Base-by-base conservation (phyloP, 345 rosid genomes). In the Salix caprea region DNA sequence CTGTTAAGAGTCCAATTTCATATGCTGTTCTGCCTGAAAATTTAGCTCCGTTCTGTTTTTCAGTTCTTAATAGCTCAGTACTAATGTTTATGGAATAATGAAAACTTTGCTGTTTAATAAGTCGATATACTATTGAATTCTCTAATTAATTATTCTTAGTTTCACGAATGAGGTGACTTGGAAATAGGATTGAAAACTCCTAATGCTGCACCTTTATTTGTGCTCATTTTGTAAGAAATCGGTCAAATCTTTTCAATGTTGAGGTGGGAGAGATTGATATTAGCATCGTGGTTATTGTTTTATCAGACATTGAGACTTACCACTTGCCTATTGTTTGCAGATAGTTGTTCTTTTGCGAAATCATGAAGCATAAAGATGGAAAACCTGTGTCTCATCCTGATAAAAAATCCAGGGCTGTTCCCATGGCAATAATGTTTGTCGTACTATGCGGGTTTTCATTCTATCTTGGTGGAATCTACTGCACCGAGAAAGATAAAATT, bases 361-460 rank as follows among this genome's bases (percentile, higher is more conserved):
- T 66, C 81, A 96, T 96, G 99, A 92, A 92, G 88, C 76, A 89
- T 71, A 96, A 93, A 84, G 99, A 92, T 81, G 99, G 86, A 73
- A 96, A 93, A 77, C 89, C 84, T 26, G 81, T 76, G 65, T 78
- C 71, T 71, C 88, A 79, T 28, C 86, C 79, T 32, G 94, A 91
- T 71, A 91, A 77, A 81, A 86, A 81, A 26, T 78, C 86, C 36
- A 85, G 73, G 88, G 67, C 78, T 66, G 78, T 90, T 50, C 85
- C 96, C 74, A 73, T 85, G 83, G 74, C 87, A 23, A 37, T 92
- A 28, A 28, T 89, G 67, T 78, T 93, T 28, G 78, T 86, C 50
- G 50, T 88, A 24, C 82, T 91, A 24, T 93, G 95, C 62, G 98
- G 97, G 2, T 77, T 92, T 82, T 96, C 99, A 0, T 96, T 96